phyloP scores from a whole-genome alignment of 164 flowering plant species.

The Nymphaea colorata region DNA sequence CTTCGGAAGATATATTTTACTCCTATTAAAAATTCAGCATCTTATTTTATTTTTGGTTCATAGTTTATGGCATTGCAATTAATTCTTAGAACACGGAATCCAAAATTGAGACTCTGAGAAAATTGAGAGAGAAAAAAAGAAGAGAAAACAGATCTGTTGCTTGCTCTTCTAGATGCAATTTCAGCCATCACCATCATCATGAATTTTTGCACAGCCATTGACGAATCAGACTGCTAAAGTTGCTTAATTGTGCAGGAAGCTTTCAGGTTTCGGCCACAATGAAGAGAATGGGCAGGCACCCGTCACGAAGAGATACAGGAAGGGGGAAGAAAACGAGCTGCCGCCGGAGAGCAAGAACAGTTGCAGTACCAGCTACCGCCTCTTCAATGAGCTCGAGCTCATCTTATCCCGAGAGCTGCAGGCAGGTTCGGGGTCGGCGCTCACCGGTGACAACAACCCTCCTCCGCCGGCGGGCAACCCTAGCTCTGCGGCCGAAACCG shows the following conservation, averaged over 20 bases:
- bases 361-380: background rate
- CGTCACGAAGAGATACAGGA: background rate
- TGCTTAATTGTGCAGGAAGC: background rate
- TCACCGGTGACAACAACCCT: conserved; percentile 8
- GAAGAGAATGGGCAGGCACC: too few relatives aligned
- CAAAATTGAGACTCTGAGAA: too few relatives aligned
- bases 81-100: too few relatives aligned
- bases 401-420: conserved; percentile 1
- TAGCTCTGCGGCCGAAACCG: background rate
- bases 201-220: too few relatives aligned
- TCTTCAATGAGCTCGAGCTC: background rate
- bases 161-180: too few relatives aligned
- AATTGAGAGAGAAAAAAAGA: background rate
- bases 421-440: conserved; percentile 11
- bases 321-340: background rate
- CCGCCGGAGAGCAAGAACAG: background rate
- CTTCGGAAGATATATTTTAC: background rate
- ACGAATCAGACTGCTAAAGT: too few relatives aligned
- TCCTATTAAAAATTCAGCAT: background rate
- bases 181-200: too few relatives aligned
- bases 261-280: background rate
- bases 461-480: background rate
- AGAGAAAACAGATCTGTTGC: background rate
- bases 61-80: too few relatives aligned
- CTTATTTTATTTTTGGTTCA: too few relatives aligned